A percentile compares a stretch with the other conserved stretches of the same genome.
Conservation (phyloP, 2,329 filamentous ascomycete genomes). For the Phyllosticta paracitricarpa region DNA sequence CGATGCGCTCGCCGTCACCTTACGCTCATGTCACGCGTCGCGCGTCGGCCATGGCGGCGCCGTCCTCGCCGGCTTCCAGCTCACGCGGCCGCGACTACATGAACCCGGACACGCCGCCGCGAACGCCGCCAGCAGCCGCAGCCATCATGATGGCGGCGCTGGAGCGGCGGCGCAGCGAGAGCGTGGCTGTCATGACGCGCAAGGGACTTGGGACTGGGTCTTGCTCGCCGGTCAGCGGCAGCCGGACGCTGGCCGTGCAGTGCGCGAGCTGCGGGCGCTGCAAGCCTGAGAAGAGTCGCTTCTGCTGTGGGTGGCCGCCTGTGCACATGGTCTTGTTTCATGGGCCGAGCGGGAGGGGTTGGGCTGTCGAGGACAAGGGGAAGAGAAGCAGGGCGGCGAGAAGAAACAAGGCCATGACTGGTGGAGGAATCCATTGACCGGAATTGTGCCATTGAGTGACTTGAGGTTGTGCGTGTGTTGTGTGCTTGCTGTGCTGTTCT, state of each 20-base stretch:
- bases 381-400: not conserved
- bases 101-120: not conserved
- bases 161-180: not conserved
- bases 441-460: no score
- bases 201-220: not conserved
- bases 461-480: no score
- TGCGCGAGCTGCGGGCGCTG: conserved; percentile 3
- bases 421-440: no score
- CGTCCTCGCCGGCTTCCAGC: not conserved
- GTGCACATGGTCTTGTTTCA: conserved; percentile 1
- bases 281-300: not conserved
- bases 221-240: not conserved
- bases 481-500: no score
- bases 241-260: not conserved
- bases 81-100: not conserved
- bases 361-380: not conserved
- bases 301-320: conserved; percentile 4
- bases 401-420: not conserved
- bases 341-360: not conserved
- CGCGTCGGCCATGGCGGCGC: not conserved
- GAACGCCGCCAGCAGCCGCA: not conserved
- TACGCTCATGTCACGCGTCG: not conserved
- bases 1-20: not conserved
- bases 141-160: not conserved
- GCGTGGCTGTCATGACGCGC: not conserved